Base-by-base conservation (phyloP, 2,329 filamentous ascomycete species). In the Elsinoe necatrix region DNA sequence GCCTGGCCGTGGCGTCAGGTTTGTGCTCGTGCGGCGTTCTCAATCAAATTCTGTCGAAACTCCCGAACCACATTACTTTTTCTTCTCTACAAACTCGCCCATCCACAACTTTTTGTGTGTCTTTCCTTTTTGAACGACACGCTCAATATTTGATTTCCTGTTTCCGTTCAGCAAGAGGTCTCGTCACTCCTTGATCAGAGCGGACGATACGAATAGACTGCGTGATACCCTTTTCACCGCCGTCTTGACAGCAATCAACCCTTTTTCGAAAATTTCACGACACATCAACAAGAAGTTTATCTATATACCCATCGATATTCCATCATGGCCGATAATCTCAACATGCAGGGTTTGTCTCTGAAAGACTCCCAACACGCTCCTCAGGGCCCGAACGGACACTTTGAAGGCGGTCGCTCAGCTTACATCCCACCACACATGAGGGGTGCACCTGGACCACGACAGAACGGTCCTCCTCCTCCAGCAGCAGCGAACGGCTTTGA, bases 381-480 rank as follows among this genome's bases (percentile, higher is more conserved):
- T 54, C 63, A 65, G 57, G 66, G 65, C 60, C 70, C 72, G 54
- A 73, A 74, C 67, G 74, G 70, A 68, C 56, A 56, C 60, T 72
- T 66, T 65, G 70, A 62, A 65, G 70, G 64, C 63, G 66, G 68
- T 59, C 85, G 85, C 67, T 87, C 87, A 69, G 78, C 82, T 57
- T 93, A 93, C 78, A 90, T 93, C 64, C 88, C 88, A 63, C 88
- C 88, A 72, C 89, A 93, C 73, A 83, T 91, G 79, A 84, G 88
- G 69, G 76, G 75, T 66, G 80, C 81, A 71, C 72, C 55, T 20
- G 48, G 48, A 14, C 48, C 48, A 51, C 60, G 58, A 57, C 63
- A 61, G 52, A 61, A 61, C 50, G 68, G 68, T 39, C 68, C 69
- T 58, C 68, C 69, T 58, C 68, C 70, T 25, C 70, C 73, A 63